Conservation (phyloP, 106 monocot genomes). For the Dioscorea zingiberensis region DNA sequence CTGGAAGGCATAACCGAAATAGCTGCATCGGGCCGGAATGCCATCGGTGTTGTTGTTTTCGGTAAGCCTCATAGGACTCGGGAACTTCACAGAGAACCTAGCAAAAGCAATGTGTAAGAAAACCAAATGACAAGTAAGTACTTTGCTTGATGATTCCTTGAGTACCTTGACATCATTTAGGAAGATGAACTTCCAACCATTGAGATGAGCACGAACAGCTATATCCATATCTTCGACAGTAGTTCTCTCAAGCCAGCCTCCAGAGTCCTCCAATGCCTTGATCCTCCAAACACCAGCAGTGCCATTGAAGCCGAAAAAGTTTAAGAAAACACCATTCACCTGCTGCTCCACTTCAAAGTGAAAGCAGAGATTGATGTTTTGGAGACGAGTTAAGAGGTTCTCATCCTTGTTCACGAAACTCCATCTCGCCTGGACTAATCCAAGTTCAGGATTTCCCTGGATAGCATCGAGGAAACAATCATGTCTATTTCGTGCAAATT, state of each 20-base stretch:
- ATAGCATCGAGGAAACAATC: background rate
- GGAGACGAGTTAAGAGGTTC: slow-evolving; percentile 50
- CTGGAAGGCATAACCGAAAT: slow-evolving; percentile 60
- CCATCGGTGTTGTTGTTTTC: slow-evolving; percentile 78
- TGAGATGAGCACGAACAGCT: slow-evolving; percentile 29
- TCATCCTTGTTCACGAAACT: slow-evolving; percentile 53
- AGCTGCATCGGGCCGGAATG: slow-evolving; percentile 82
- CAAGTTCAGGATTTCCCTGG: slow-evolving; percentile 47
- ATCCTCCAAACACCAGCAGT: slow-evolving; percentile 51
- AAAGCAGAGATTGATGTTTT: slow-evolving; percentile 60
- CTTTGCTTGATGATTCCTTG: background rate
- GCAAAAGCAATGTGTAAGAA: too few species aligned
- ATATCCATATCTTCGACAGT: slow-evolving; percentile 20
- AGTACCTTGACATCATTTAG: slow-evolving; percentile 59
- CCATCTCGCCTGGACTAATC: slow-evolving; percentile 53
- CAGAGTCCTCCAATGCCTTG: slow-evolving; percentile 37
- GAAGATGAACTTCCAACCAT: slow-evolving; percentile 61
- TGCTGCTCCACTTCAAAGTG: slow-evolving; percentile 53
- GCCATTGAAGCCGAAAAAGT: slow-evolving; percentile 62
- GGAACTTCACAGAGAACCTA: slow-evolving; percentile 74
- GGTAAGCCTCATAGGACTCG: slow-evolving; percentile 64
- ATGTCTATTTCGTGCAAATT: too few species aligned
- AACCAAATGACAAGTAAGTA: too few species aligned
- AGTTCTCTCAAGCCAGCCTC: slow-evolving; percentile 35
- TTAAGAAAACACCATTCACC: slow-evolving; percentile 40